Evolutionary conservation across 1,284 basidiomycete species (phyloP), one percentile per base, ranked within the genome.

Genomic region (Papiliotrema nemorosa): DNA sequence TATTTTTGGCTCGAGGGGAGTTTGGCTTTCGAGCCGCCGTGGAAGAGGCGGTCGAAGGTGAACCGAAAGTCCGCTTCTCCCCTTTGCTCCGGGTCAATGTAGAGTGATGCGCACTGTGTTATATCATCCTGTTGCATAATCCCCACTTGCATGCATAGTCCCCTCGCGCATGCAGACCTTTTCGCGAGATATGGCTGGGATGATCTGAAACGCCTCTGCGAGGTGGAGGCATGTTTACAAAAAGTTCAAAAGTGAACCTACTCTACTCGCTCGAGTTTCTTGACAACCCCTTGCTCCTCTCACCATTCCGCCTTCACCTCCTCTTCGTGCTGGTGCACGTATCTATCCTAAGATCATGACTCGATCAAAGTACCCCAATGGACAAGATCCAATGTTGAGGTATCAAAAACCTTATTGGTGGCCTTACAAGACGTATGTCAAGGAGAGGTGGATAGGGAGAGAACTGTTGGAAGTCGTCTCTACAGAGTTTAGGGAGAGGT

Each of bases 401-500:
- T 77, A 77, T 54, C 64, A 70, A 42, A 64, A 67, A 51, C 75
- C 76, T 20, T 78, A 78, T 60, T 77, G 78, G 77, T 77, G 69
- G 63, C 72, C 75, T 13, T 80, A 91, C 72, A 86, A 84, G 20
- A 96, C 91, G 0, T 93, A 88, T 81, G 89, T 90, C 22, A 97
- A 97, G 75, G 82, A 85, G 55, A 81, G 93, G 26, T 73, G 70
- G 69, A 66, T 73, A 27, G 73, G 73, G 3, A 50, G 73, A 39
- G 64, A 70, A 56, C 57, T 75, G 21, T 74, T 91, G 25, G 89
- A 91, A 70, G 83, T 91, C 37, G 84, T 92, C 22, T 88, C 86
- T 0, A 90, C 90, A 0, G 90, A 94, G 71, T 94, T 93, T 69
- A 78, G 90, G 46, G 90, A 93, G 76, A 79, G 90, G 41, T 88